Base-by-base conservation (phyloP, 306 rosid species). In the Astragalus glycyphyllos region DNA sequence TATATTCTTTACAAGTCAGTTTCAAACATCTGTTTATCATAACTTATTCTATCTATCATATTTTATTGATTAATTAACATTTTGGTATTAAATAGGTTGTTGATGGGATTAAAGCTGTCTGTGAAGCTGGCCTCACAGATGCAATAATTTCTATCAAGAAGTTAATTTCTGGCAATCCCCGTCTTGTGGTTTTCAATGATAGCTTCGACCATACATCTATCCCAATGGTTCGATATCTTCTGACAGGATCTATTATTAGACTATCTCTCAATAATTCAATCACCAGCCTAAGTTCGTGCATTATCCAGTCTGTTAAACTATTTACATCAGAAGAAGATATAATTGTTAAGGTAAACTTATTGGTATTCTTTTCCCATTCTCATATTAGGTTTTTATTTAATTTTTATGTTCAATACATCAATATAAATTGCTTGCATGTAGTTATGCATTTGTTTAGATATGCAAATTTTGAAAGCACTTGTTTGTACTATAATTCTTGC, bases 261-360 rank as follows among this genome's bases (percentile, higher is more conserved):
- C 79, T 94, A 53, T 89, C 90, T 73, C 75, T 78, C 16, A 74
- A 80, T 55, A 76, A 77, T 75, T 75, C 90, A 57, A 37, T 86
- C 54, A 46, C 83, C 73, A 77, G 91, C 89, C 84, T 53, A 84
- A 83, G 97, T 84, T 89, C 93, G 57, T 84, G 89, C 83, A 81
- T 85, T 81, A 54, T 79, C 73, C 93, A 89, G 79, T 85, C 88
- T 41, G 87, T 82, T 49, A 61, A 71, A 68, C 78, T 74, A 42
- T 78, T 79, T 46, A 10, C 71, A 32, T 75, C 84, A 12, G 83
- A 82, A 20, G 23, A 20, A 68, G 86, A 79, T 69, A 88, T 66
- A 75, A 58, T 54, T 54, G 15, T 68, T 10, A 70, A 85, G 96
- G 98, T 92, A 82, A 58, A 20, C 23, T 15, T 48, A 42, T 45